Evolutionary conservation across 1,284 basidiomycete genomes (phyloP), one percentile per base, ranked within the genome.

Genomic region (Thelephora terrestris): DNA sequence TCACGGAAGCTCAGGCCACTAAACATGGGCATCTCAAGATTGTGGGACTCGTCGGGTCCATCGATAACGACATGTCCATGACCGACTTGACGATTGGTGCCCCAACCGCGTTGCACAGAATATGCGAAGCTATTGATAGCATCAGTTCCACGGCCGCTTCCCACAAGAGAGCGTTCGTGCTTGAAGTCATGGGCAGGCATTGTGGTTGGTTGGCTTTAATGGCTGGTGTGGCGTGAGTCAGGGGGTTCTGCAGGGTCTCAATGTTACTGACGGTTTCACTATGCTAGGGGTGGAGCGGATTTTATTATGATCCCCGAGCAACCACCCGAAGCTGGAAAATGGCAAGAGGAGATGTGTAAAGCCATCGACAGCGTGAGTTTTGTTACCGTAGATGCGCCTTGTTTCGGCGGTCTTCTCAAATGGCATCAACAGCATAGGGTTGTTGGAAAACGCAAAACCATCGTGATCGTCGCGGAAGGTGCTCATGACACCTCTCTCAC

Each of bases 21-120:
- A 69, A 71, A 7, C 85, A 94, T 61, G 72, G 78, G 6, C 88
- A 97, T 58, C 83, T 99, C 56, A 91, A 84, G 67, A 97, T 99
- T 59, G 95, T 94, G 56, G 95, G 96, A 38, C 81, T 99, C 23
- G 95, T 99, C 46, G 95, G 95, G 39, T 95, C 91, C 4, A 98
- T 99, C 64, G 95, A 99, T 71, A 99, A 99, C 62, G 96, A 99
- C 66, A 96, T 99, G 92, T 87, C 90, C 20, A 78, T 96, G 78
- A 98, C 95, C 24, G 94, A 98, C 67, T 68, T 97, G 57, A 99
- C 96, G 5, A 98, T 99, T 58, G 96, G 95, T 43, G 94, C 93
- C 1, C 83, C 90, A 0, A 99, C 95, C 0, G 95, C 96, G 12
- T 72, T 99, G 29, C 91, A 95, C 59, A 81, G 96, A 39, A 99